Evolutionary conservation across 176 grass and related monocot species (phyloP).

Genomic region (Sorghum bicolor): DNA sequence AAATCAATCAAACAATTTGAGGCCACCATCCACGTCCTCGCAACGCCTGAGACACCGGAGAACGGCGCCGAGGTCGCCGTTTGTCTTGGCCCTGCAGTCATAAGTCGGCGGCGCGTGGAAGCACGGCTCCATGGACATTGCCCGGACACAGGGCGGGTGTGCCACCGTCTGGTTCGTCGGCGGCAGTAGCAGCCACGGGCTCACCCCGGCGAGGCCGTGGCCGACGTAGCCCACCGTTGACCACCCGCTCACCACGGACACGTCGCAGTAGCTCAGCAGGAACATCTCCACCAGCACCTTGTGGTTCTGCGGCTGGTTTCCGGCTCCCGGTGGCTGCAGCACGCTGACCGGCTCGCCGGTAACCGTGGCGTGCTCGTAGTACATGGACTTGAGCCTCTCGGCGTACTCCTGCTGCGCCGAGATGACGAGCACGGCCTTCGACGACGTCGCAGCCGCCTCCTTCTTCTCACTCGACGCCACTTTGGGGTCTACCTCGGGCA

Average conservation of each 20-base stretch:
- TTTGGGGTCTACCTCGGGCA: conserved; percentile 38
- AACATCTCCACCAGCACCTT: conserved; percentile 58
- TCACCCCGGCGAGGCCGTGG: conserved; percentile 56
- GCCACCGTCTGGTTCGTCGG: conserved; percentile 38
- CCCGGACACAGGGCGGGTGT: conserved; percentile 29
- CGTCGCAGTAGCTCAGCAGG: conserved; percentile 69
- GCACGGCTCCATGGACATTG: conserved; percentile 83
- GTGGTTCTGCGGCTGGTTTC: conserved; percentile 29
- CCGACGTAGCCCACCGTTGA: conserved; percentile 59
- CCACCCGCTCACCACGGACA: conserved; percentile 46
- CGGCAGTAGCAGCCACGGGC: conserved; percentile 43
- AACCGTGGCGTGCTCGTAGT: conserved; percentile 48
- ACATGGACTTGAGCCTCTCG: conserved; percentile 52
- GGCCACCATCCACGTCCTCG: conserved; percentile 49
- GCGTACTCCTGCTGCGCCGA: conserved; percentile 29
- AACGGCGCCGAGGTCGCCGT: conserved; percentile 39
- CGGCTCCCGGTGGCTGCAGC: conserved; percentile 26
- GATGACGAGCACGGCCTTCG: conserved; percentile 52
- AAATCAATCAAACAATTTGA: conserved; percentile 45
- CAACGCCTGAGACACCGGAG: conserved; percentile 51
- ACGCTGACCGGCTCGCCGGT: conserved; percentile 45
- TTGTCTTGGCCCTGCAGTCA: conserved; percentile 57
- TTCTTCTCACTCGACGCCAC: not conserved
- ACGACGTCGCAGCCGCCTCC: not conserved
- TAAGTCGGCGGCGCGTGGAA: conserved; percentile 57